Conservation (phyloP, 257 asterid species). For the Ophiorrhiza pumila region DNA sequence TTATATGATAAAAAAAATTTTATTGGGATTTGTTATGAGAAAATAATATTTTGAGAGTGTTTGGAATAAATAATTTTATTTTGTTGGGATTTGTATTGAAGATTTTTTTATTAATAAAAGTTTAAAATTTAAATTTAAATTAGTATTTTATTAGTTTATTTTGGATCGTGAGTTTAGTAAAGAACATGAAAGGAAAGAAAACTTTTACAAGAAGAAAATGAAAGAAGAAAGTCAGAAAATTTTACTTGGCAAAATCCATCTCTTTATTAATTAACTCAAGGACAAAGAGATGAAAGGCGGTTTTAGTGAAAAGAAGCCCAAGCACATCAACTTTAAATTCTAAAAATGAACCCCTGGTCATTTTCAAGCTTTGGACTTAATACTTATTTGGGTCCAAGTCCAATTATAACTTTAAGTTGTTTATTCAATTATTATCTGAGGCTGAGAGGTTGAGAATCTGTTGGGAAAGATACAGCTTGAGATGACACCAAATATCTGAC, state of each 20-base stretch:
- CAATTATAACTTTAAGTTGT: too few relatives aligned
- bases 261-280: too few relatives aligned
- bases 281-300: not conserved
- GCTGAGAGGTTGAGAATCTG: not conserved
- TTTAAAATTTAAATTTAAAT: too few relatives aligned
- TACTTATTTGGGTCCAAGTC: not conserved
- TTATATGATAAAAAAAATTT: too few relatives aligned
- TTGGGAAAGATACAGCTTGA: not conserved
- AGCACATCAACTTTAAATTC: not conserved
- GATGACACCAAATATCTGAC: not conserved
- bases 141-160: too few relatives aligned
- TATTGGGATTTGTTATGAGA: too few relatives aligned
- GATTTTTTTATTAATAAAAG: too few relatives aligned
- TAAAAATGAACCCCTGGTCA: not conserved
- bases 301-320: too few relatives aligned
- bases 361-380: not conserved
- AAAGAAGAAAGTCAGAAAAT: not conserved
- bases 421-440: not conserved
- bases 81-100: too few relatives aligned
- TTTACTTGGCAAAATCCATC: not conserved
- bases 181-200: not conserved
- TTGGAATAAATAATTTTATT: too few relatives aligned
- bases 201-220: not conserved
- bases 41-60: too few relatives aligned
- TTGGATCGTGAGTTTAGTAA: too few relatives aligned